Percentiles rank a stretch among this genome's conserved stretches.
Conservation (phyloP, 352 stramenopile species). For the Phytopythium oedochilum region DNA sequence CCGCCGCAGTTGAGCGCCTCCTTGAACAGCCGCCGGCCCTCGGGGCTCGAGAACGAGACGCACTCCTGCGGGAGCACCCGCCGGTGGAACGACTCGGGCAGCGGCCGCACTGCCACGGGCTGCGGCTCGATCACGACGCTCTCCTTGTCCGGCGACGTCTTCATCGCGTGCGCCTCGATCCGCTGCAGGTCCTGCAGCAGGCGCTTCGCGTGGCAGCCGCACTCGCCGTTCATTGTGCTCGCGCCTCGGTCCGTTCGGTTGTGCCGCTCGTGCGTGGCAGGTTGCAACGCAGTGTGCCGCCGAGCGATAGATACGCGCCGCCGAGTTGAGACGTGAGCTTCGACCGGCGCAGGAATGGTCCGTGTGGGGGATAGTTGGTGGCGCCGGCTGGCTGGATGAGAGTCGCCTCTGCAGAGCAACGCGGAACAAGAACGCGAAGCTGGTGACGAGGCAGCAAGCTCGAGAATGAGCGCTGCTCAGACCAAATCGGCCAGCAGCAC, state of each 20-base stretch:
- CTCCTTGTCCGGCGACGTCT: background rate
- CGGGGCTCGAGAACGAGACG: constrained; percentile 76
- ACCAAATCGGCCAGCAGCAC: no score
- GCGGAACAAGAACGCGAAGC: background rate
- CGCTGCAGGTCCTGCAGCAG: constrained; percentile 5
- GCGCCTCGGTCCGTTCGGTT: background rate
- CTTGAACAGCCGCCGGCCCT: constrained; percentile 83
- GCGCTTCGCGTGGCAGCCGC: constrained; percentile 6
- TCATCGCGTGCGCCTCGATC: background rate
- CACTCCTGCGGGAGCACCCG: constrained; percentile 36
- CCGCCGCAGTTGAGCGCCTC: constrained; percentile 39
- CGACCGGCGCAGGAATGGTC: background rate
- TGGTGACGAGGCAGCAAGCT: background rate
- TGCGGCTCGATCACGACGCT: background rate
- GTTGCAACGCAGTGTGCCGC: background rate
- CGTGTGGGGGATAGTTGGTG: no score
- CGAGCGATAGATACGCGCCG: background rate
- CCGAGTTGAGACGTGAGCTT: background rate
- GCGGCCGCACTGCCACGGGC: background rate
- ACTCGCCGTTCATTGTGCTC: background rate
- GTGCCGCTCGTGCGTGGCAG: background rate
- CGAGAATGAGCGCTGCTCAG: no score
- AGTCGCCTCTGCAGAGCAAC: background rate
- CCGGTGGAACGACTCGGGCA: constrained; percentile 4
- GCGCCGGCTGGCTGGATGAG: background rate